Evolutionary conservation across 2,329 filamentous ascomycete species (phyloP).

Genomic region (Magnaporthales sp.): DNA sequence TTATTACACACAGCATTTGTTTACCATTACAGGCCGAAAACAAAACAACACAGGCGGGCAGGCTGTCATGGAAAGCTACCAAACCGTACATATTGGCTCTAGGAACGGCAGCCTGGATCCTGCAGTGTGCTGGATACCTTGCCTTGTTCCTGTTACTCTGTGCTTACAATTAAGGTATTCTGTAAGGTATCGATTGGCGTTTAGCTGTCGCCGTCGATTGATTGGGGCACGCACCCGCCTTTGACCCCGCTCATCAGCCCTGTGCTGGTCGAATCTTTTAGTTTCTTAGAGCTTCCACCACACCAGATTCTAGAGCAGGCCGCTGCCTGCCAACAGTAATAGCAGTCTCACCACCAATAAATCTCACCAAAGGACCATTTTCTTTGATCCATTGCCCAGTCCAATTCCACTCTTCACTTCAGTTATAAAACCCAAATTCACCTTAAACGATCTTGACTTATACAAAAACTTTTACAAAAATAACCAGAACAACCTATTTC

Average conservation of each 20-base stretch:
- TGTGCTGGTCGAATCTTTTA: conserved; percentile 12
- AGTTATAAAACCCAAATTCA: background rate
- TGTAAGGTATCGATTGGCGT: background rate
- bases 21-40: background rate
- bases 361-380: background rate
- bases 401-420: background rate
- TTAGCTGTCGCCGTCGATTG: background rate
- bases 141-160: background rate
- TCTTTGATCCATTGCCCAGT: background rate
- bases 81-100: background rate
- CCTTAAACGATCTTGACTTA: background rate
- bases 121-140: background rate
- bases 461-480: background rate
- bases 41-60: background rate
- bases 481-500: background rate
- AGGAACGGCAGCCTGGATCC: background rate
- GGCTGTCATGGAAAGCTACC: background rate
- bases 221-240: background rate
- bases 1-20: background rate
- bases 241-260: conserved; percentile 7
- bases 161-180: background rate
- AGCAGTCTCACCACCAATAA: conserved; percentile 8
- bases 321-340: background rate
- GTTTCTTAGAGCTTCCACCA: conserved; percentile 16
- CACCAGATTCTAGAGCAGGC: background rate